Percentiles rank a stretch among this genome's conserved stretches.
phyloP scores from a whole-genome alignment of 331 rosid species.

The Ulmus americana region DNA sequence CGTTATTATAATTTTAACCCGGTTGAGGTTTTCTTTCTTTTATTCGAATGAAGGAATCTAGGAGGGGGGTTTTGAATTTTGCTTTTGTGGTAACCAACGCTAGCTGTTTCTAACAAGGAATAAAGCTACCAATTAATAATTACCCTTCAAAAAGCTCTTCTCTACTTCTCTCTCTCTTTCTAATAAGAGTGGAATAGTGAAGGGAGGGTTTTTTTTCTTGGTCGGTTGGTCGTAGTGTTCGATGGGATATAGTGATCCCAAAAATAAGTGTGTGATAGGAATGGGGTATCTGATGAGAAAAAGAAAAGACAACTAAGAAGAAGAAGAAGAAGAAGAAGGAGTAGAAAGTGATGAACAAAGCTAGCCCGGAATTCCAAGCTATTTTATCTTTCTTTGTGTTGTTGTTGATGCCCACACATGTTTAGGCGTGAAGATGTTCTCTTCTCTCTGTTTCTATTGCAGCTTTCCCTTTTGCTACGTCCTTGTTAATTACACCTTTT shows the following conservation, averaged over 20 bases:
- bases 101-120: constrained; percentile 32
- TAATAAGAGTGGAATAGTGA: constrained; percentile 13
- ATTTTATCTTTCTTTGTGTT: not conserved
- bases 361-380: constrained; percentile 53
- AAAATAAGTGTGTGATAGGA: constrained; percentile 10
- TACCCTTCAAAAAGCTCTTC: constrained; percentile 37
- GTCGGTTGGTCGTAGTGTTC: constrained; percentile 38
- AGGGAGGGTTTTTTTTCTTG: constrained; percentile 21
- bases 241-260: constrained; percentile 26
- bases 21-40: not conserved
- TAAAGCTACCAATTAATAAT: constrained; percentile 32
- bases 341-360: not conserved
- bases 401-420: constrained; percentile 53
- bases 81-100: constrained; percentile 51
- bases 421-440: constrained; percentile 69
- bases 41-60: constrained; percentile 39
- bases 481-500: constrained; percentile 16
- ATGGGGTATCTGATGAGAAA: not conserved
- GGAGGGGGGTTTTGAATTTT: constrained; percentile 18
- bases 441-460: constrained; percentile 53
- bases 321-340: constrained; percentile 18
- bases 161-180: constrained; percentile 28
- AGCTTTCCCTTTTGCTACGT: constrained; percentile 69
- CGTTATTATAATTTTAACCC: constrained; percentile 20
- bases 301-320: constrained; percentile 8